A percentile compares a stretch with the other conserved stretches of the same genome.
Conservation (phyloP, 2,329 filamentous ascomycete species). For the Leptodontidium sp. region DNA sequence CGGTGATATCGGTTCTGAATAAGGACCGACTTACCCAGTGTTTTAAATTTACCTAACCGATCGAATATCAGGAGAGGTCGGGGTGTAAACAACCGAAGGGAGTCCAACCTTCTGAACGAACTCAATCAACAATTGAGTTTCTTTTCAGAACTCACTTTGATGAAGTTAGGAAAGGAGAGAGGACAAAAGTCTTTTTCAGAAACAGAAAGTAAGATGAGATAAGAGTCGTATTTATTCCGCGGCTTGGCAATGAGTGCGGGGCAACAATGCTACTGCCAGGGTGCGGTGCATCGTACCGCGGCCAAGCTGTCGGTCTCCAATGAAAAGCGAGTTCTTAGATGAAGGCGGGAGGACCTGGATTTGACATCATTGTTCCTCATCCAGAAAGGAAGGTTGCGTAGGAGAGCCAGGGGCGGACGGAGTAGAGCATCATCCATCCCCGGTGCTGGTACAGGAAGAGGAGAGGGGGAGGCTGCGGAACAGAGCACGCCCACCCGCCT, state of each 20-base stretch:
- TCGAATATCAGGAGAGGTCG: background rate
- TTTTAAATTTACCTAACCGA: background rate
- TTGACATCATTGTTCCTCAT: background rate
- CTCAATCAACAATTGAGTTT: background rate
- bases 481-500: background rate
- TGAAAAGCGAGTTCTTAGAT: background rate
- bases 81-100: background rate
- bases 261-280: background rate
- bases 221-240: background rate
- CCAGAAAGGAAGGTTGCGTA: background rate
- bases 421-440: background rate
- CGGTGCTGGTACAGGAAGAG: background rate
- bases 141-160: background rate
- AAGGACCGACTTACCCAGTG: background rate
- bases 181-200: background rate
- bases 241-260: slow-evolving; percentile 2
- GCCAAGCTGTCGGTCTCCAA: slow-evolving; percentile 6
- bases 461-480: background rate
- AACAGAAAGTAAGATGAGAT: background rate
- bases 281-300: background rate
- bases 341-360: slow-evolving; percentile 14
- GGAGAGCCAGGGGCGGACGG: background rate
- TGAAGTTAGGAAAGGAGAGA: background rate
- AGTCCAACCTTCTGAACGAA: background rate
- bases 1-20: too few species aligned